Base-by-base conservation (phyloP, 2,329 filamentous ascomycete genomes). In the Colletotrichum coccodes region DNA sequence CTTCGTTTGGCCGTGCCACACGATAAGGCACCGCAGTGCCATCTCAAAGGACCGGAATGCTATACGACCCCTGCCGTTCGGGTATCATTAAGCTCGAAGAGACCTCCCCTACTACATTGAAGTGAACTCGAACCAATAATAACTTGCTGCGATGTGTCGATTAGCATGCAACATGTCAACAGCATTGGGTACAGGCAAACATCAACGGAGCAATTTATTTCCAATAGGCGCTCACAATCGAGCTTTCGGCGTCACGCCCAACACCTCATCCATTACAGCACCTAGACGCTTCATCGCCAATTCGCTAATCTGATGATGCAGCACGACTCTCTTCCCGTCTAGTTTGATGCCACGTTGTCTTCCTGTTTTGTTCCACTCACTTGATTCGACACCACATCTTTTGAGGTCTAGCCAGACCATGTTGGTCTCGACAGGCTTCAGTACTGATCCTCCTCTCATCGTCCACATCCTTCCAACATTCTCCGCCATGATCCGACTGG, bases 401-500 rank as follows among this genome's bases (percentile, higher is more conserved):
- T 40, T 49, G 23, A 69, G 61, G n/a, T 69, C 56, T 18, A 94
- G 73, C 92, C 91, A 94, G 21, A 92, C 87, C 91, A 94, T 94
- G 77, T 94, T 94, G 26, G 92, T 94, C 77, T 94, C 89, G 5
- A 91, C 87, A 0, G 90, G 88, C 67, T 88, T 83, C n/a, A 83
- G 78, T 66, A 92, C 79, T 78, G 86, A 87, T 1, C 92, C 92
- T 18, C 92, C 92, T 36, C 89, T 82, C 26, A 80, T 81, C 9
- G 83, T 85, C 92, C 92, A 94, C 71, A 90, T 77, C 14, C 81
- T 81, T 87, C 89, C 92, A 62, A 89, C 76, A 66, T 78, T 79
- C 75, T 83, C 84, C 1, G 91, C 90, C 28, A 85, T 85, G 30
- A 79, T 78, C 76, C 92, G 90, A 3, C 83, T 86, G n/a, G 79